phyloP scores from a whole-genome alignment of 148 eudicot species.

The Rhododendron mucronatum region DNA sequence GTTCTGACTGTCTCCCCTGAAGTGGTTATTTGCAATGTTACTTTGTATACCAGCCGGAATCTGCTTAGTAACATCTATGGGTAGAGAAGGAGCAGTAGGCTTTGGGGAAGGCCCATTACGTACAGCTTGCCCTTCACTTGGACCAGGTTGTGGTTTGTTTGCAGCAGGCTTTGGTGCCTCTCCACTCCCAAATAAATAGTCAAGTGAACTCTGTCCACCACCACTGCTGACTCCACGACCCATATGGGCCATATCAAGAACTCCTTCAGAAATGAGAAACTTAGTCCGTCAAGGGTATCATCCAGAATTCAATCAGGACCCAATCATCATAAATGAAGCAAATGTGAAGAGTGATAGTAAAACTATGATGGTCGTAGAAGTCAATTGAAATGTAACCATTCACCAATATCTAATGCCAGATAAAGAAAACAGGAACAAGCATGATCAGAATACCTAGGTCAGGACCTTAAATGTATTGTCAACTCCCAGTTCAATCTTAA shows the following conservation, averaged over 20 bases:
- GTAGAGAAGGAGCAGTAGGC: conserved; percentile 28
- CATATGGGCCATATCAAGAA: conserved; percentile 61
- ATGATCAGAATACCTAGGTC: background rate
- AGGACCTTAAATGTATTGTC: background rate
- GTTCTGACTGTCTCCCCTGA: conserved; percentile 79
- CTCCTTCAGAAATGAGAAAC: background rate
- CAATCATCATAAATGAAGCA: conserved; percentile 3
- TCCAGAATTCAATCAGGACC: background rate
- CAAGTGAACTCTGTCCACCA: conserved; percentile 82
- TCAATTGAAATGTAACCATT: background rate
- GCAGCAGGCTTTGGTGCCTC: conserved; percentile 59
- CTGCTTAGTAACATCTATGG: conserved; percentile 43
- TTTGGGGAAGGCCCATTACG: conserved; percentile 33
- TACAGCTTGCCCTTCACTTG: conserved; percentile 20
- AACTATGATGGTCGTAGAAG: background rate
- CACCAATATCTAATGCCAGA: background rate
- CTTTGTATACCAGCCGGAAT: conserved; percentile 72
- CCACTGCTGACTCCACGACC: conserved; percentile 94
- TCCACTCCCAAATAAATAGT: conserved; percentile 67
- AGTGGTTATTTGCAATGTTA: conserved; percentile 51
- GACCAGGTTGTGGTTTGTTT: conserved; percentile 20
- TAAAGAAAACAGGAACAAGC: background rate
- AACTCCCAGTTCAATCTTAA: background rate
- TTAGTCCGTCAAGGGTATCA: background rate
- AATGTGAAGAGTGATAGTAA: background rate